phyloP scores from a whole-genome alignment of 2,329 filamentous ascomycete species.

The Aspergillus brasiliensis region DNA sequence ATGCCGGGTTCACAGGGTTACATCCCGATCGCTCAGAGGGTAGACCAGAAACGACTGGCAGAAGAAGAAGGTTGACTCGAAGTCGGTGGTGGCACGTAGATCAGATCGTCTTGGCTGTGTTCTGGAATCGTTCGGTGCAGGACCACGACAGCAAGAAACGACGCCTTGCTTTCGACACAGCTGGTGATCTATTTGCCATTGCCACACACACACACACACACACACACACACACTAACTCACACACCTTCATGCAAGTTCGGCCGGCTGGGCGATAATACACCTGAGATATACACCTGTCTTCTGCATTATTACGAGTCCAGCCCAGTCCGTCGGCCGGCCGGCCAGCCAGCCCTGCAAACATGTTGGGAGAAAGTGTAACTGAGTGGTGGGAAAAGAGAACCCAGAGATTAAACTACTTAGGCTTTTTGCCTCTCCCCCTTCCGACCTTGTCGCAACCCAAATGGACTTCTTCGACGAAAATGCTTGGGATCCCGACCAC shows the following conservation, averaged over 20 bases:
- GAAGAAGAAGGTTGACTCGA: conserved; percentile 11
- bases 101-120: conserved; percentile 23
- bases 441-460: background rate
- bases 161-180: background rate
- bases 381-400: too few species aligned
- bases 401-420: too few species aligned
- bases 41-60: conserved; percentile 3
- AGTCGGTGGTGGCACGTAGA: conserved; percentile 21
- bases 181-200: conserved; percentile 8
- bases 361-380: too few species aligned
- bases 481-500: background rate
- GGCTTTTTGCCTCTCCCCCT: background rate
- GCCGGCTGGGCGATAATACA: background rate
- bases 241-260: background rate
- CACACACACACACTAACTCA: too few species aligned
- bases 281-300: background rate
- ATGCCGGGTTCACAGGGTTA: conserved; percentile 2
- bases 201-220: conserved; percentile 1
- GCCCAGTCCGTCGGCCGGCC: too few species aligned
- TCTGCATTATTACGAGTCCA: background rate
- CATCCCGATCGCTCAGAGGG: conserved; percentile 6
- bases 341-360: too few species aligned
- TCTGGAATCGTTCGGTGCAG: conserved; percentile 43
- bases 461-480: background rate
- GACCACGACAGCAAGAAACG: conserved; percentile 2